A percentile compares a stretch with the other conserved stretches of the same genome.
Conservation (phyloP, 352 stramenopile species). For the Globisporangium radiosum region DNA sequence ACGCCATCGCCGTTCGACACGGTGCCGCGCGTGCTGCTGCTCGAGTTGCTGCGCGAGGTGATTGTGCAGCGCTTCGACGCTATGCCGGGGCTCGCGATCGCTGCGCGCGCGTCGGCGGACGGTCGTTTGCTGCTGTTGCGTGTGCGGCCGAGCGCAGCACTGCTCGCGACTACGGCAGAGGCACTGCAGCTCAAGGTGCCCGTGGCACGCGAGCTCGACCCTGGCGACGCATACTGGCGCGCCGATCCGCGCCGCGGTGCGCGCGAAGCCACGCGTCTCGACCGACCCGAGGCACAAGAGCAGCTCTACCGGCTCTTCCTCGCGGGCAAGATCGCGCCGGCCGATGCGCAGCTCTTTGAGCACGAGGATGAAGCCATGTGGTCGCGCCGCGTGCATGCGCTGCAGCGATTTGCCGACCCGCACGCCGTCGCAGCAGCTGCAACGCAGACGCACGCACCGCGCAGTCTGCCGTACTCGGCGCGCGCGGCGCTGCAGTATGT, state of each 20-base stretch:
- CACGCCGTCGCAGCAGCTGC: slow-evolving; percentile 16
- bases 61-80: slow-evolving; percentile 58
- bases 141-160: slow-evolving; percentile 36
- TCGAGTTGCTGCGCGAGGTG: slow-evolving; percentile 61
- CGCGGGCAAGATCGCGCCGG: slow-evolving; percentile 40
- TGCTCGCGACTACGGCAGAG: slow-evolving; percentile 46
- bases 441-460: slow-evolving; percentile 1
- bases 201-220: slow-evolving; percentile 42
- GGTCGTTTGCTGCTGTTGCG: slow-evolving; percentile 29
- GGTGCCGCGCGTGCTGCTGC: slow-evolving; percentile 44
- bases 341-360: slow-evolving; percentile 63
- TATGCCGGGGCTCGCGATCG: slow-evolving; percentile 35
- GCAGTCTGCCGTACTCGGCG: slow-evolving; percentile 45
- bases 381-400: slow-evolving; percentile 52
- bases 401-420: slow-evolving; percentile 30
- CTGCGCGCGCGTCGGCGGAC: slow-evolving; percentile 21
- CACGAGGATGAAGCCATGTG: slow-evolving; percentile 36
- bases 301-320: slow-evolving; percentile 70
- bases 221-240: slow-evolving; percentile 28
- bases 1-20: slow-evolving; percentile 35
- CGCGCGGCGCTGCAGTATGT: slow-evolving; percentile 53
- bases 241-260: slow-evolving; percentile 15
- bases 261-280: slow-evolving; percentile 27
- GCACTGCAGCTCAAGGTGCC: slow-evolving; percentile 33
- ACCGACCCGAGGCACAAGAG: slow-evolving; percentile 39